Conservation (phyloP, 108 stramenopile genomes). For the Nitzschia sp. region DNA sequence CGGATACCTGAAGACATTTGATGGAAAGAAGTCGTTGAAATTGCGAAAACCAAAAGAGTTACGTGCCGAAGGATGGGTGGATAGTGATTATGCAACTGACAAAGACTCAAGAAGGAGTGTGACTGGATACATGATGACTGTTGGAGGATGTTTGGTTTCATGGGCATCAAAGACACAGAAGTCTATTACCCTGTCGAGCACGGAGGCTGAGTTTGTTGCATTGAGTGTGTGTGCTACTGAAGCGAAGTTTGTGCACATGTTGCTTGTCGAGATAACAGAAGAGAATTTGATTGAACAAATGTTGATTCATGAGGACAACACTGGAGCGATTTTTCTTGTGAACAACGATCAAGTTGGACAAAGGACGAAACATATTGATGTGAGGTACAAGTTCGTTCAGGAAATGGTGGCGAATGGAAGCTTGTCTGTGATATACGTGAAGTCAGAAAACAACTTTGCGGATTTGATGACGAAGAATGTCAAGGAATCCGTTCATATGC, state of each 20-base stretch:
- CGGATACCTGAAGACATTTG: background rate
- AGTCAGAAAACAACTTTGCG: background rate
- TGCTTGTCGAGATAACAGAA: constrained; percentile 17
- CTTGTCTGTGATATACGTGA: background rate
- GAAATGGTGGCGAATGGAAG: background rate
- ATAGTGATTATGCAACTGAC: constrained; percentile 23
- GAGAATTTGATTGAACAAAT: background rate
- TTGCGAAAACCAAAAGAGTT: background rate
- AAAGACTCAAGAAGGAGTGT: constrained; percentile 22
- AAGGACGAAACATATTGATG: constrained; percentile 31
- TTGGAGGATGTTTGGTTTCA: constrained; percentile 19
- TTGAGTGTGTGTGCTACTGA: constrained; percentile 9
- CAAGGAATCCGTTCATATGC: too few relatives aligned
- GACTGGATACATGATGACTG: constrained; percentile 19
- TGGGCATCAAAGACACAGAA: constrained; percentile 9
- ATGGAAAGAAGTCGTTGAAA: background rate
- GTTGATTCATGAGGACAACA: constrained; percentile 28
- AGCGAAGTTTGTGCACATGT: constrained; percentile 24
- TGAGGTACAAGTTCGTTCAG: background rate
- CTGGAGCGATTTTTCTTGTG: constrained; percentile 27
- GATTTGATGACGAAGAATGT: too few relatives aligned
- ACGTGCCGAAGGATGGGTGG: constrained; percentile 4
- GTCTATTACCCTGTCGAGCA: constrained; percentile 1
- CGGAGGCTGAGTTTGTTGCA: constrained; percentile 29
- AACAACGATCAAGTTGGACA: constrained; percentile 29